phyloP scores from a whole-genome alignment of 805 yeast genomes.

The Cyberlindnera suaveolens region DNA sequence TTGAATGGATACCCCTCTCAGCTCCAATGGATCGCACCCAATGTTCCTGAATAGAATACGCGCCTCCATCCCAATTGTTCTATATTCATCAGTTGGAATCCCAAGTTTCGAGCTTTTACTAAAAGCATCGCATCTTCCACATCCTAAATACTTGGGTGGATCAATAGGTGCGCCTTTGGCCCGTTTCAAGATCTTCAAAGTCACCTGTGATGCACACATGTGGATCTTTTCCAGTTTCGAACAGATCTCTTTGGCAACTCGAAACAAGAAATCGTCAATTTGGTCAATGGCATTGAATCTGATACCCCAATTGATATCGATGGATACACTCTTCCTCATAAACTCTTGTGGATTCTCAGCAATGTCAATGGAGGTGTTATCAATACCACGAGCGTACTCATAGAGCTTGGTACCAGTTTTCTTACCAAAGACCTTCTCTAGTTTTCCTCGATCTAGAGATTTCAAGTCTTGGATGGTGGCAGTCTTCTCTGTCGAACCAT shows the following conservation, averaged over 20 bases:
- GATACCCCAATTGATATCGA: constrained; percentile 90
- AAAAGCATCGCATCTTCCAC: constrained; percentile 69
- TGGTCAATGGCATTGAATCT: constrained; percentile 58
- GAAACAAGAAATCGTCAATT: constrained; percentile 55
- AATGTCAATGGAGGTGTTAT: constrained; percentile 53
- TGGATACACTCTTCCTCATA: constrained; percentile 70
- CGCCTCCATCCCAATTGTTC: constrained; percentile 54
- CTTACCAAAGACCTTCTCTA: constrained; percentile 52
- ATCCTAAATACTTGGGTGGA: constrained; percentile 77
- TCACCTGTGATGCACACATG: constrained; percentile 48
- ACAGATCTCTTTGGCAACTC: constrained; percentile 54
- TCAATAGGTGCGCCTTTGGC: constrained; percentile 62
- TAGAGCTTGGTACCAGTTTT: constrained; percentile 64
- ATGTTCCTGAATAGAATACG: constrained; percentile 49
- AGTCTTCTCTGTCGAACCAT: constrained; percentile 7
- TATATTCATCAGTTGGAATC: constrained; percentile 51
- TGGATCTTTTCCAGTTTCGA: constrained; percentile 41
- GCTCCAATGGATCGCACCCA: constrained; percentile 55
- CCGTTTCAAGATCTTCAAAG: constrained; percentile 60
- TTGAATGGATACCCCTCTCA: constrained; percentile 76
- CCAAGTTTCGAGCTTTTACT: constrained; percentile 58
- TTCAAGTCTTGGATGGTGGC: constrained; percentile 35
- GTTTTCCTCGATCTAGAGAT: constrained; percentile 25
- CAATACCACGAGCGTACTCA: constrained; percentile 61
- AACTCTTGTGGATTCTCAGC: constrained; percentile 41